Conservation (phyloP, 495 filamentous ascomycete species). For the Tirmania nivea region DNA sequence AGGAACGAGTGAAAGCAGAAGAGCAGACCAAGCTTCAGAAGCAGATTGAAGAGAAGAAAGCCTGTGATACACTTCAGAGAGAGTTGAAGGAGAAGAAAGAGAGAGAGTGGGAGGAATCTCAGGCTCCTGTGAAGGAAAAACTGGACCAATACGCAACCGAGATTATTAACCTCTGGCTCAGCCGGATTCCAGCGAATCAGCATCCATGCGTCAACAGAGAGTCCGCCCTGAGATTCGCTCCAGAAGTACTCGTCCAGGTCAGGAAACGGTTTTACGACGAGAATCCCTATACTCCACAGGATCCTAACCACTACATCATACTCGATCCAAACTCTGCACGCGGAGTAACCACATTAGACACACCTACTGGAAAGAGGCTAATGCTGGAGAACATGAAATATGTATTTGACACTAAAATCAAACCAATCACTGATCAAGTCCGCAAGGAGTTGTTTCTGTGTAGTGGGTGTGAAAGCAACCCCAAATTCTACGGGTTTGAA, state of each 20-base stretch:
- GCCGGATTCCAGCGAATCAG: slow-evolving; percentile 16
- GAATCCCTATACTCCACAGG: slow-evolving; percentile 27
- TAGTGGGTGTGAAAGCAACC: slow-evolving; percentile 38
- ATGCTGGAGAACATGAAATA: slow-evolving; percentile 72
- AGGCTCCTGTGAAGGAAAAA: slow-evolving; percentile 36
- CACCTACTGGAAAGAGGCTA: slow-evolving; percentile 33
- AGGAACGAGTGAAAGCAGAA: slow-evolving; percentile 25
- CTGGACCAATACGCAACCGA: slow-evolving; percentile 42
- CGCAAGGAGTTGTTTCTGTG: slow-evolving; percentile 55
- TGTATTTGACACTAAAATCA: slow-evolving; percentile 56
- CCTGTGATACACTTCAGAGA: slow-evolving; percentile 25
- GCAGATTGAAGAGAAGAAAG: slow-evolving; percentile 11
- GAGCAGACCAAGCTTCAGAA: slow-evolving; percentile 15
- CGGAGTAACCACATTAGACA: slow-evolving; percentile 27
- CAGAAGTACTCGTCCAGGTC: slow-evolving; percentile 40
- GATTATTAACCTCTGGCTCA: slow-evolving; percentile 37
- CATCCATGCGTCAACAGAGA: slow-evolving; percentile 28
- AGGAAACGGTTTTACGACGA: slow-evolving; percentile 39
- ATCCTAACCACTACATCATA: slow-evolving; percentile 10
- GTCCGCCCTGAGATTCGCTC: slow-evolving; percentile 40
- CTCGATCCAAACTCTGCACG: slow-evolving; percentile 5
- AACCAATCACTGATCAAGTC: slow-evolving; percentile 36
- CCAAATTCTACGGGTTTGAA: slow-evolving; percentile 49
- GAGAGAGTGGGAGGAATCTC: slow-evolving; percentile 43
- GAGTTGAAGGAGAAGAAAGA: slow-evolving; percentile 39